A percentile compares a stretch with the other conserved stretches of the same genome.
phyloP scores from a whole-genome alignment of 192 early-diverging fungal genomes.

The Podila minutissima region DNA sequence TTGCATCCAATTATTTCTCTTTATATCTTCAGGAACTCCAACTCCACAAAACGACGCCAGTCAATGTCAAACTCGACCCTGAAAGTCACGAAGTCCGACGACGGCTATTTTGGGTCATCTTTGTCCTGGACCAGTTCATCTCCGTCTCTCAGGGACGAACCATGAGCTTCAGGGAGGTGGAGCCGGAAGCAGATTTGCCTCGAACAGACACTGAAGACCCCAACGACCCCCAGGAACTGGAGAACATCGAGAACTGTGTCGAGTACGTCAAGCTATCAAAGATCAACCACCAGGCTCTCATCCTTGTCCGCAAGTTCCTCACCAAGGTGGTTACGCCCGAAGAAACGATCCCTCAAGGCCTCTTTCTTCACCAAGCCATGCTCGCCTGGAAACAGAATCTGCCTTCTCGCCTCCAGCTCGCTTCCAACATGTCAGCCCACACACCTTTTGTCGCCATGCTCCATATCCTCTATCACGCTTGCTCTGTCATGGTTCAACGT shows the following conservation, averaged over 20 bases:
- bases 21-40: constrained; percentile 35
- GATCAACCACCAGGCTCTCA: constrained; percentile 46
- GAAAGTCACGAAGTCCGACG: constrained; percentile 46
- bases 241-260: constrained; percentile 37
- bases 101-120: constrained; percentile 45
- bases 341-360: constrained; percentile 49
- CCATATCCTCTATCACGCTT: constrained; percentile 64
- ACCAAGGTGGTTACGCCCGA: constrained; percentile 51
- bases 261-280: constrained; percentile 51
- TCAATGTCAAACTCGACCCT: constrained; percentile 47
- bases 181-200: constrained; percentile 43
- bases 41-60: constrained; percentile 49
- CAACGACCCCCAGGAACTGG: constrained; percentile 41
- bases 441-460: constrained; percentile 61
- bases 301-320: constrained; percentile 45
- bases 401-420: constrained; percentile 43
- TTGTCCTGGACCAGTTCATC: constrained; percentile 50
- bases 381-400: constrained; percentile 51
- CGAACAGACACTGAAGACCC: constrained; percentile 42
- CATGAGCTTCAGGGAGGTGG: constrained; percentile 49
- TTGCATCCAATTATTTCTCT: not conserved
- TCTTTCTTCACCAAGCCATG: constrained; percentile 49
- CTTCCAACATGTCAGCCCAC: constrained; percentile 28
- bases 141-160: constrained; percentile 43
- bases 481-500: constrained; percentile 61